Evolutionary conservation across 2,329 filamentous ascomycete species (phyloP), one percentile per base, ranked within the genome.

Genomic region (Colletotrichum lupini): DNA sequence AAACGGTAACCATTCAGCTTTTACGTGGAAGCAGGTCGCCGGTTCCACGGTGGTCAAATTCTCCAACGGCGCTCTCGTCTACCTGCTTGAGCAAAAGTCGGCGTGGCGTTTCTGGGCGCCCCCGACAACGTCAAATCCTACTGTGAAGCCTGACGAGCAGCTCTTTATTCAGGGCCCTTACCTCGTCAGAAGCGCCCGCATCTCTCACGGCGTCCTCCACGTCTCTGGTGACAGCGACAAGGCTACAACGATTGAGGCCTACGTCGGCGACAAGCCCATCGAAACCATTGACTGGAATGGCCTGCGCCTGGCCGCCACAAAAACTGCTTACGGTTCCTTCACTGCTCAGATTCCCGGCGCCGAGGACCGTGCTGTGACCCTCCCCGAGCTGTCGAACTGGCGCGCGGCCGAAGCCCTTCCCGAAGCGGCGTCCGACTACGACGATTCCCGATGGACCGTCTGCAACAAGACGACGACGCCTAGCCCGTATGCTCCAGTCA

Each of bases 171-270:
- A 91, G 73, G 91, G 88, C 0, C 89, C 90, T 8, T 93, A 94
- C 76, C 85, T 94, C 0, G 80, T 93, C 52, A 88, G 92, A 12
- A 90, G 87, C 0, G 91, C 91, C 0, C 85, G 86, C 3, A 80
- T 92, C 1, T 77, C 87, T 7, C 89, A 87, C 3, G 83, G 83
- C 24, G 86, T 87, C 1, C 84, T 96, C 5, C 84, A 88, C 16
- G 80, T 96, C 5, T 89, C 88, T 3, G 94, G 92, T 5, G 94
- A 96, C 77, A 86, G 95, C 74, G 95, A 96, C 77, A 82, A 85
- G 3, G 81, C 86, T 0, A 94, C 93, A 0, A 91, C 91, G 0
- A 82, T 94, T 28, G 91, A 93, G 76, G 84, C 93, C 16, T 73
- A 69, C 59, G 66, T 69, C 30, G 66, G 70, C 55, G 55, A 73